Evolutionary conservation across 805 yeast species (phyloP).

Genomic region (Debaryomyces tyrocola): DNA sequence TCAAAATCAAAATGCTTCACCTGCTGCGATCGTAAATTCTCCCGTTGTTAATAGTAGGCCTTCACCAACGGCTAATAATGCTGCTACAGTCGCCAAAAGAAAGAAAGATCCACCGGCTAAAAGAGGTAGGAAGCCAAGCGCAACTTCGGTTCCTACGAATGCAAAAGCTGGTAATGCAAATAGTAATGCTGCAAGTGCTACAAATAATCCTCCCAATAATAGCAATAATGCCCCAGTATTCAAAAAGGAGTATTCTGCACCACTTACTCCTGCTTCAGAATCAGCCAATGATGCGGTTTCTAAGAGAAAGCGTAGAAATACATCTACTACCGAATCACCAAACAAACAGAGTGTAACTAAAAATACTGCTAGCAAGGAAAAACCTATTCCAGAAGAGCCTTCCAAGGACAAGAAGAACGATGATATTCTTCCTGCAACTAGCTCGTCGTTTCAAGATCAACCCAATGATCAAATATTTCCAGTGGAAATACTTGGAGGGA

Average conservation of each 20-base stretch:
- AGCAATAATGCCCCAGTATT: slow-evolving; percentile 11
- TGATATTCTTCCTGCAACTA: slow-evolving; percentile 8
- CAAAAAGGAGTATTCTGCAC: slow-evolving; percentile 39
- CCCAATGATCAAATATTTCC: slow-evolving; percentile 33
- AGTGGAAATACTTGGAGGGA: slow-evolving; percentile 32
- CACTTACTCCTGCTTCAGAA: slow-evolving; percentile 44
- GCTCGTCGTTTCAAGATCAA: slow-evolving; percentile 12
- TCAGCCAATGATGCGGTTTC: slow-evolving; percentile 19
- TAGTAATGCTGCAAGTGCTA: slow-evolving; percentile 13
- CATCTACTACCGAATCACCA: slow-evolving; percentile 32
- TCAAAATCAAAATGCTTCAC: slow-evolving; percentile 16
- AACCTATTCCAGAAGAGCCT: slow-evolving; percentile 27
- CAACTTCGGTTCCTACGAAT: slow-evolving; percentile 10
- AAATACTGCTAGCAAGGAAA: slow-evolving; percentile 18
- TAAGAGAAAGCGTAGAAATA: slow-evolving; percentile 31
- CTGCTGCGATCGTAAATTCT: slow-evolving; percentile 26
- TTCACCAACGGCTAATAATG: slow-evolving; percentile 23
- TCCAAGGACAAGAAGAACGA: slow-evolving; percentile 19
- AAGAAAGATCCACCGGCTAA: slow-evolving; percentile 33
- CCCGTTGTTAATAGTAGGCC: slow-evolving; percentile 36
- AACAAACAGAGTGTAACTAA: slow-evolving; percentile 22
- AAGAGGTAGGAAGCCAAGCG: slow-evolving; percentile 33
- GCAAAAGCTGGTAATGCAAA: slow-evolving; percentile 9
- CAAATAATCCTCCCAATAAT: slow-evolving; percentile 14
- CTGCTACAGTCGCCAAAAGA: slow-evolving; percentile 19